Base-by-base conservation (phyloP, 2,329 filamentous ascomycete genomes). In the Orbilia javanica region DNA sequence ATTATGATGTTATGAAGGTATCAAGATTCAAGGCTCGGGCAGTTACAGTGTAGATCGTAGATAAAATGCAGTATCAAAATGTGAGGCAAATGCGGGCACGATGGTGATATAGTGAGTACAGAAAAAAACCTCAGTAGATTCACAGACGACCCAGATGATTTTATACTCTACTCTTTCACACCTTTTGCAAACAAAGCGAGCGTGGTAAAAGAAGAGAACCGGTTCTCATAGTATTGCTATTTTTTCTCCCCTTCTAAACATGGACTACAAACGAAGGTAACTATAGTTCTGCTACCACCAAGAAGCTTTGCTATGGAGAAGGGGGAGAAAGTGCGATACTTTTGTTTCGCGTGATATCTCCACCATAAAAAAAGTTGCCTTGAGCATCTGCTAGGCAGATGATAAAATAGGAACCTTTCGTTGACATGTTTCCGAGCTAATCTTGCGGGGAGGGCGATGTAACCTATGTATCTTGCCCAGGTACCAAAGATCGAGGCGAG, bases 351-450 rank as follows among this genome's bases (percentile, higher is more conserved):
- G 36, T 36, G 29, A 10, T 8, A 57, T 31, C 29, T 42, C 55
- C 55, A 60, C 55, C 11, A 18, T n/a, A 25, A 68, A 53, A 42
- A 36, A 22, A 55, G 34, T 15, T 13, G 42, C 50, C 55, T 63
- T 25, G 52, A 73, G 69, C 69, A 66, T 50, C 48, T 60, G 69
- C 69, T 73, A 73, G 69, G 34, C 31, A 50, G 44, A 34, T 25
- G 44, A 18, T 34, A 55, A 31, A 50, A 60, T 29, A 36, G 52
- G 27, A 55, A 57, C 27, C 36, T 29, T 29, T n/a, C n/a, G n/a
- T n/a, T n/a, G n/a, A n/a, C n/a, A n/a, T n/a, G n/a, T 44, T 18
- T 53, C 25, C 10, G 3, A 29, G 11, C 7, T 31, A 15, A 53
- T 25, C 13, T 44, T 39, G 18, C 31, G 46, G 52, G 5, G 44